Evolutionary conservation across 768 basidiomycete genomes (phyloP).

Genomic region (Lepiota brunneoincarnata): DNA sequence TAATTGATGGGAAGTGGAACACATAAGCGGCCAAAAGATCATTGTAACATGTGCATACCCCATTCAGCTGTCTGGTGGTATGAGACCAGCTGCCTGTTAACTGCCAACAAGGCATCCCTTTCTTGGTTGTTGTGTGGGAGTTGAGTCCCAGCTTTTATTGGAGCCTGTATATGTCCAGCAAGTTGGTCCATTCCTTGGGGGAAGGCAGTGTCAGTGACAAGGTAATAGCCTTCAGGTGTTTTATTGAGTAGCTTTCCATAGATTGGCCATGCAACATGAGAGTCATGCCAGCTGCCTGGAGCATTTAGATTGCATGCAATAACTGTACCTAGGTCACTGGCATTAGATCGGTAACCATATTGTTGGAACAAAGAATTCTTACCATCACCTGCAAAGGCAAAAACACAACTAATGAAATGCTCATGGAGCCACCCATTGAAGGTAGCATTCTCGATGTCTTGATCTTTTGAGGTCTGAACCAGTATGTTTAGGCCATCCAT

Average conservation of each 20-base stretch:
- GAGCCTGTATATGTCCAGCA: constrained; percentile 30
- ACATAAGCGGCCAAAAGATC: constrained; percentile 42
- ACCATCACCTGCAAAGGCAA: constrained; percentile 35
- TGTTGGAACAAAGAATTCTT: constrained; percentile 21
- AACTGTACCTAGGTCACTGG: constrained; percentile 26
- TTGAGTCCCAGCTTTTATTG: constrained; percentile 30
- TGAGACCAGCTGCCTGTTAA: constrained; percentile 38
- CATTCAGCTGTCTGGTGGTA: constrained; percentile 50
- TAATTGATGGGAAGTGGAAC: constrained; percentile 36
- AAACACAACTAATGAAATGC: constrained; percentile 36
- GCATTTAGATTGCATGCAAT: constrained; percentile 34
- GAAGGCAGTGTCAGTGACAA: constrained; percentile 46
- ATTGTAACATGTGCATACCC: constrained; percentile 45
- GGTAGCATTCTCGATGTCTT: constrained; percentile 42
- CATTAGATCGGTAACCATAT: constrained; percentile 19
- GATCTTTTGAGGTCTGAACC: constrained; percentile 32
- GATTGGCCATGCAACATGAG: constrained; percentile 35
- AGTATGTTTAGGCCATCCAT: constrained; percentile 41
- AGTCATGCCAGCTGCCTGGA: constrained; percentile 50
- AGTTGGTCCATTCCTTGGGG: constrained; percentile 31
- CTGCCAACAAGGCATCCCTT: constrained; percentile 20
- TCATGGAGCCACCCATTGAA: constrained; percentile 43
- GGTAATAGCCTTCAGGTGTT: constrained; percentile 40
- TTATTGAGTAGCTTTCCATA: constrained; percentile 28
- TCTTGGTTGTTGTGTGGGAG: constrained; percentile 19